A percentile compares a stretch with the other conserved stretches of the same genome.
Conservation (phyloP, 345 rosid species). For the Diplotaxis tenuifolia region DNA sequence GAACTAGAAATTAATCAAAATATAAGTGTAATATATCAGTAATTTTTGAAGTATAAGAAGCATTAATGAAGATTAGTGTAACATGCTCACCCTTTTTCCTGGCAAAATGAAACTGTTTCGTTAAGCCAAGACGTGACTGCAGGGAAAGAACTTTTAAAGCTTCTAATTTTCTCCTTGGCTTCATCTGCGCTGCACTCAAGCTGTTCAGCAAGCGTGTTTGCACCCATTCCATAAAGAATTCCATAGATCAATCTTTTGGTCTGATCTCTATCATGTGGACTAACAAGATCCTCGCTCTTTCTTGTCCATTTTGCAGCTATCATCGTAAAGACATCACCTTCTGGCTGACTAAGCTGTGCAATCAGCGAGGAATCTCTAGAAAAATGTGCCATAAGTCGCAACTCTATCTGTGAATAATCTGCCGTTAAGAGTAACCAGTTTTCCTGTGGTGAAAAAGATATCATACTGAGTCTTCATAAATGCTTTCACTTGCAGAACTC, state of each 20-base stretch:
- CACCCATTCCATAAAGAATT: conserved; percentile 98
- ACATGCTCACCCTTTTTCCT: conserved; percentile 65
- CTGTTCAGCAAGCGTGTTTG: conserved; percentile 81
- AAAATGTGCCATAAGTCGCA: conserved; percentile 94
- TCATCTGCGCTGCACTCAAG: conserved; percentile 76
- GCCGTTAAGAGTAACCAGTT: conserved; percentile 85
- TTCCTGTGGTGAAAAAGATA: conserved; percentile 57
- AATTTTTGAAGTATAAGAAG: background rate
- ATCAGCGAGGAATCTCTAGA: conserved; percentile 75
- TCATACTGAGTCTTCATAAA: conserved; percentile 1
- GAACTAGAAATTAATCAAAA: no score
- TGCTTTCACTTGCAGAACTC: conserved; percentile 17
- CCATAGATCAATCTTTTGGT: conserved; percentile 92
- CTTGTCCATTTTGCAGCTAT: conserved; percentile 90
- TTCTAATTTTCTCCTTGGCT: conserved; percentile 79
- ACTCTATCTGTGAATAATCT: conserved; percentile 96
- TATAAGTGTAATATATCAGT: background rate
- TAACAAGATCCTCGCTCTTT: conserved; percentile 57
- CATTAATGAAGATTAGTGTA: conserved; percentile 7
- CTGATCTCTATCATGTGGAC: conserved; percentile 74
- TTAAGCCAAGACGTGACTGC: conserved; percentile 84
- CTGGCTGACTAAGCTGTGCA: conserved; percentile 69
- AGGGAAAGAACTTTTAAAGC: conserved; percentile 81
- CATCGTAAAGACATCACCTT: conserved; percentile 88
- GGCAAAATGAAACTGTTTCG: conserved; percentile 65